These are phyloP conservation scores for Immersiporthe knoxdaviesiana DNA, from an alignment of 2,329 filamentous ascomycete genomes.

Conservation along the genomic window DNA sequence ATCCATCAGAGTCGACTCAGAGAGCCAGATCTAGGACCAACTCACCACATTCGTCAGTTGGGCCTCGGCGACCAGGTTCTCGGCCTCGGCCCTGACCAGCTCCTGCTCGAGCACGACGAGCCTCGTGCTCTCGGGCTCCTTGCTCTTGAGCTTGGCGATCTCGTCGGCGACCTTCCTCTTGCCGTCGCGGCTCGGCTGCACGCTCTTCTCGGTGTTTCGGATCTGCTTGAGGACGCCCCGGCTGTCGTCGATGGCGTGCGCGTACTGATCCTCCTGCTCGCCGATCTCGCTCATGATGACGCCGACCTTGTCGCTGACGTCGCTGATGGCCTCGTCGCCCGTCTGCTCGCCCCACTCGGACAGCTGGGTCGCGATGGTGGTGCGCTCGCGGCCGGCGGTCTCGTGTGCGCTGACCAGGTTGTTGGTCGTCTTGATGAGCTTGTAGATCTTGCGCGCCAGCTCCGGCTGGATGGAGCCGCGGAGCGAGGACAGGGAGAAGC, in stretches of 20 bases:
- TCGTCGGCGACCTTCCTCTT: constrained; percentile 90
- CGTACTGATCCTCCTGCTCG: constrained; percentile 89
- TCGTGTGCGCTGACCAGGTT: constrained; percentile 84
- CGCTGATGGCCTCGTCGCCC: constrained; percentile 81
- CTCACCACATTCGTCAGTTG: constrained; percentile 91
- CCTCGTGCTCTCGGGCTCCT: constrained; percentile 83
- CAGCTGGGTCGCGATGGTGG: constrained; percentile 84
- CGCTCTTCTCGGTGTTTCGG: constrained; percentile 91
- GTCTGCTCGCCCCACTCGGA: constrained; percentile 97
- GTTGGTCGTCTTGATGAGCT: constrained; percentile 94
- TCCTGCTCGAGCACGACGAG: constrained; percentile 91
- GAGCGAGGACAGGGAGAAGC: constrained; percentile 85
- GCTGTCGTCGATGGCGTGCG: constrained; percentile 84
- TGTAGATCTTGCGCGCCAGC: constrained; percentile 84
- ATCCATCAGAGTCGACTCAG: not conserved
- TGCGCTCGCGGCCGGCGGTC: constrained; percentile 79
- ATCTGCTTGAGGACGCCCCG: constrained; percentile 85
- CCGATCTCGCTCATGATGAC: constrained; percentile 91
- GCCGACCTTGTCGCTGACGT: constrained; percentile 93
- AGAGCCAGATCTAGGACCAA: constrained; percentile 40
- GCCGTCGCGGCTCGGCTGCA: constrained; percentile 87
- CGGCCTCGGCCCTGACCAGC: constrained; percentile 91
- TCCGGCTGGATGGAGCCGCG: constrained; percentile 85
- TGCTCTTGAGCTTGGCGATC: constrained; percentile 87
- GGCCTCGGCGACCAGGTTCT: constrained; percentile 93